These are phyloP conservation scores for Boletus sp. DNA, from an alignment of 768 basidiomycete species.

Conservation along the genomic window DNA sequence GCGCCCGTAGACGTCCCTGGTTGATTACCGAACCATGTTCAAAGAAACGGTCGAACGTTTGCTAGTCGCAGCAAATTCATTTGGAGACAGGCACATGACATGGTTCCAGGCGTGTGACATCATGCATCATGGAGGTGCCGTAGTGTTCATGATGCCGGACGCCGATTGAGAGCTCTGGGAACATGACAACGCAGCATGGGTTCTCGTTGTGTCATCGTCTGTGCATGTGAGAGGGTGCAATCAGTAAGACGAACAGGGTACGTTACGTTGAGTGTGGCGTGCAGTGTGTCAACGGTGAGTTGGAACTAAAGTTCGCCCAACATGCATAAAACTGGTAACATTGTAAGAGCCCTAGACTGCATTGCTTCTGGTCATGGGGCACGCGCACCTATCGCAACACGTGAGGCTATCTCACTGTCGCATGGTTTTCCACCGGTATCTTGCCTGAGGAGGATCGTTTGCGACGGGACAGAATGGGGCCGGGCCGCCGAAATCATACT, in stretches of 20 bases:
- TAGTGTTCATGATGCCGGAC: not conserved
- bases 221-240: not conserved
- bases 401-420: no score
- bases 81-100: not conserved
- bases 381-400: not conserved
- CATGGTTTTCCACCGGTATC: not conserved
- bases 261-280: not conserved
- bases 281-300: not conserved
- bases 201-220: not conserved
- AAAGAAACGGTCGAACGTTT: not conserved
- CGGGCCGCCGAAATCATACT: not conserved
- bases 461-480: not conserved
- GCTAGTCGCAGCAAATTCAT: not conserved
- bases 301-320: not conserved
- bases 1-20: constrained; percentile 1
- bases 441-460: not conserved
- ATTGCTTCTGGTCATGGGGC: no score
- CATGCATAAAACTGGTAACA: not conserved
- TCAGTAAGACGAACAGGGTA: not conserved
- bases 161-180: not conserved
- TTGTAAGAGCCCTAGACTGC: no score
- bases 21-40: not conserved
- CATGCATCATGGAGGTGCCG: not conserved
- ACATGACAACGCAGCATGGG: not conserved
- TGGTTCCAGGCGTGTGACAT: not conserved